Evolutionary conservation across 2,329 filamentous ascomycete species (phyloP).

Genomic region (Monilinia polystroma): DNA sequence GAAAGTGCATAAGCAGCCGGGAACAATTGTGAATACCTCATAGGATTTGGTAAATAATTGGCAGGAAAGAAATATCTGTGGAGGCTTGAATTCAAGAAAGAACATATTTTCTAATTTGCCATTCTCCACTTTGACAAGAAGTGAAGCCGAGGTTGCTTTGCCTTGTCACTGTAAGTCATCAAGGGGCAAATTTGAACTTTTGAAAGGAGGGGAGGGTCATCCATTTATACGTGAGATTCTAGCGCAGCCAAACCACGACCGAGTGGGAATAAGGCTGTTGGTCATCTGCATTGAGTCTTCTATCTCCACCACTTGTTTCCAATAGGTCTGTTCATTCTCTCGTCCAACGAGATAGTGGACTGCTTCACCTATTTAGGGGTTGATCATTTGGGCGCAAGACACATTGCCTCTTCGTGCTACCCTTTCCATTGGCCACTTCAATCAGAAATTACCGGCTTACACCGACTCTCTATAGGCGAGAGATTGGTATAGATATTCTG

Average conservation of each 20-base stretch:
- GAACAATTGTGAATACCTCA: not conserved
- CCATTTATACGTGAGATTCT: slow-evolving; percentile 32
- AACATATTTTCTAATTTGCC: not conserved
- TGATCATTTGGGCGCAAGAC: slow-evolving; percentile 21
- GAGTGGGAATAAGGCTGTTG: slow-evolving; percentile 34
- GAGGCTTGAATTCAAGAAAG: slow-evolving; percentile 5
- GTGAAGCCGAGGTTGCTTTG: slow-evolving; percentile 16
- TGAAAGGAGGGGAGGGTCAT: slow-evolving; percentile 26
- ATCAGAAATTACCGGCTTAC: slow-evolving; percentile 22
- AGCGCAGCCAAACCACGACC: slow-evolving; percentile 27
- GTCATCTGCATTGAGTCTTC: slow-evolving; percentile 33
- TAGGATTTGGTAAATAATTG: slow-evolving; percentile 10
- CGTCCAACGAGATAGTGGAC: slow-evolving; percentile 26
- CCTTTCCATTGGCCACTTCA: slow-evolving; percentile 28
- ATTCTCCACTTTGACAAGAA: slow-evolving; percentile 1
- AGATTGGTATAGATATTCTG: slow-evolving; percentile 24
- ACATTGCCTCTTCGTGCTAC: slow-evolving; percentile 21
- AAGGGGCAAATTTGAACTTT: slow-evolving; percentile 27
- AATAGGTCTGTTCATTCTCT: slow-evolving; percentile 19
- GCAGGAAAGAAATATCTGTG: not conserved
- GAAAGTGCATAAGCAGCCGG: not conserved
- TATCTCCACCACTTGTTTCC: slow-evolving; percentile 34
- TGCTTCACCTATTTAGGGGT: slow-evolving; percentile 28
- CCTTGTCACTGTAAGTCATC: slow-evolving; percentile 25
- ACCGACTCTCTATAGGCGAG: slow-evolving; percentile 24